A percentile compares a stretch with the other conserved stretches of the same genome.
Conservation (phyloP, 73 alveolate species). For the Blepharisma japonicum region DNA sequence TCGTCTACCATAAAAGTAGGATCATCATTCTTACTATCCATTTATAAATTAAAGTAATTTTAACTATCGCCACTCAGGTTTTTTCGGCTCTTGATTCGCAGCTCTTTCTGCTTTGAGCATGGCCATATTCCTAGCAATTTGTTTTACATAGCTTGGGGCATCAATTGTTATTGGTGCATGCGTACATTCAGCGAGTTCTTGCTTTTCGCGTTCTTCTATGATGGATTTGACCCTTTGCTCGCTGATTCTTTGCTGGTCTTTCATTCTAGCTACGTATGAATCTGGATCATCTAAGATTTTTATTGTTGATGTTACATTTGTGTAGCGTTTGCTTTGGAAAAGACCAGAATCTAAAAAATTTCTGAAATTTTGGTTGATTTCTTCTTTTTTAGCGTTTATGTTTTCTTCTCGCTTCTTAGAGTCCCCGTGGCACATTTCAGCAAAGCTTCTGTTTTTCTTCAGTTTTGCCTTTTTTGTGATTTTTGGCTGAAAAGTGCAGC, state of each 20-base stretch:
- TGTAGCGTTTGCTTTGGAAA: slow-evolving; percentile 6
- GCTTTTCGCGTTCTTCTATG: neutral
- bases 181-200: slow-evolving; percentile 31
- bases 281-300: slow-evolving; percentile 16
- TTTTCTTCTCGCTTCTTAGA: neutral
- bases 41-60: too few species aligned
- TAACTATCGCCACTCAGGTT: slow-evolving; percentile 1
- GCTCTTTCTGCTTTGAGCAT: slow-evolving; percentile 19
- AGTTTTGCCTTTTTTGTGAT: slow-evolving; percentile 23
- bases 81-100: neutral
- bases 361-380: neutral
- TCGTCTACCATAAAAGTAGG: too few species aligned
- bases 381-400: neutral
- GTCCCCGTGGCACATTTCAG: slow-evolving; percentile 17
- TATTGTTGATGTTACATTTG: neutral
- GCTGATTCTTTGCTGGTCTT: slow-evolving; percentile 1
- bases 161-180: slow-evolving; percentile 17
- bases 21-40: too few species aligned
- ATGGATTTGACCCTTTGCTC: neutral
- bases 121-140: slow-evolving; percentile 35
- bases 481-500: slow-evolving; percentile 22
- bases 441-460: slow-evolving; percentile 21
- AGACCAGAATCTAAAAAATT: neutral
- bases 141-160: slow-evolving; percentile 33
- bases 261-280: neutral